A percentile compares a stretch with the other conserved stretches of the same genome.
Conservation (phyloP, 192 early-diverging fungal species). For the Rhizophlyctis rosea region DNA sequence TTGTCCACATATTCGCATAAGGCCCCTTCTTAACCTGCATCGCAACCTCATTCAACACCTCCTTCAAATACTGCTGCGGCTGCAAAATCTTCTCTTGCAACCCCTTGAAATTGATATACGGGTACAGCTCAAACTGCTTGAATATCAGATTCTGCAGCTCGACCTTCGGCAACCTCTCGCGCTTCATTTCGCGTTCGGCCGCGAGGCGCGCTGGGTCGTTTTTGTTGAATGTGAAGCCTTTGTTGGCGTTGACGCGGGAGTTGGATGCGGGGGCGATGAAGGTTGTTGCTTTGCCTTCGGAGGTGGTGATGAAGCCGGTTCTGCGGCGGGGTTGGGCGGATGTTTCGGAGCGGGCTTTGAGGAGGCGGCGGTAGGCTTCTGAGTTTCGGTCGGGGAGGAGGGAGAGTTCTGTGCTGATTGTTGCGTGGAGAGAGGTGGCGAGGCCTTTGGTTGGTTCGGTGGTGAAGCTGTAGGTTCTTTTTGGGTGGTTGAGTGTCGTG, state of each 20-base stretch:
- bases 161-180: constrained; percentile 77
- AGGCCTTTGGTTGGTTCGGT: constrained; percentile 55
- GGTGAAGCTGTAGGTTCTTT: constrained; percentile 82
- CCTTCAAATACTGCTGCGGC: constrained; percentile 78
- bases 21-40: constrained; percentile 79
- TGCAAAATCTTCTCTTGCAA: constrained; percentile 78
- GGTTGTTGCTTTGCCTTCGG: too few relatives aligned
- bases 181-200: too few relatives aligned
- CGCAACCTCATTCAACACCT: constrained; percentile 76
- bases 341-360: constrained; percentile 15
- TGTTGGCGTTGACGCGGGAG: too few relatives aligned
- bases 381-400: constrained; percentile 41
- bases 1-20: constrained; percentile 73
- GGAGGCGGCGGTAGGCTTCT: constrained; percentile 29
- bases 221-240: constrained; percentile 26
- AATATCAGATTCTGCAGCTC: constrained; percentile 86
- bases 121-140: constrained; percentile 69
- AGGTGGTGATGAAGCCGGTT: too few relatives aligned
- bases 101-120: constrained; percentile 85
- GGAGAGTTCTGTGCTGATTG: constrained; percentile 40
- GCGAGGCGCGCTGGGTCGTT: constrained; percentile 47
- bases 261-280: too few relatives aligned
- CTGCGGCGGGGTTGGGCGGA: too few relatives aligned
- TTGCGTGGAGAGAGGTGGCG: constrained; percentile 31
- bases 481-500: constrained; percentile 61